Evolutionary conservation across 176 grass and related monocot genomes (phyloP).

Genomic region (Aegilops tauschii): DNA sequence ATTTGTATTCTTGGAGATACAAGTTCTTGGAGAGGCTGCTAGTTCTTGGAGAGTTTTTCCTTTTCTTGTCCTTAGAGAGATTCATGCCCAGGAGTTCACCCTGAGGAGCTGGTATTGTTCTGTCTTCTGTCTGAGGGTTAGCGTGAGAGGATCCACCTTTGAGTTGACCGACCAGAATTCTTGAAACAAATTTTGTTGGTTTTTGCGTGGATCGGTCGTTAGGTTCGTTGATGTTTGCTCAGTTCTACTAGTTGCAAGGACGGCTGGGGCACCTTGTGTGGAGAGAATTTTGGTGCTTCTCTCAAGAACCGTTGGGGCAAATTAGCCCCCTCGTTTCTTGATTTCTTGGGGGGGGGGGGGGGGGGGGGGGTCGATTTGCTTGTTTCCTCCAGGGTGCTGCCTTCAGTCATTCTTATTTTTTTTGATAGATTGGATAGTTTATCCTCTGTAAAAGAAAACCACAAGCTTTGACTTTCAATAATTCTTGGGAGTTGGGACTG

Average conservation of each 20-base stretch:
- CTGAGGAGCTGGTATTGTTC: neutral
- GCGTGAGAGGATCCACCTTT: constrained; percentile 17
- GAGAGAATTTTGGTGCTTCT: neutral
- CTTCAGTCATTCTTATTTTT: constrained; percentile 25
- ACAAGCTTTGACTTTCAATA: neutral
- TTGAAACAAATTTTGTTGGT: neutral
- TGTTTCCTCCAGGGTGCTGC: constrained; percentile 6
- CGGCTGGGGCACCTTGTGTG: neutral
- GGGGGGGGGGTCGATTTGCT: constrained; percentile 15
- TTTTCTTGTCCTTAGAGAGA: constrained; percentile 1
- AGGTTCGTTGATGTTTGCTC: neutral
- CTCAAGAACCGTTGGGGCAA: neutral
- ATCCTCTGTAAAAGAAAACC: neutral
- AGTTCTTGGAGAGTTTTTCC: neutral
- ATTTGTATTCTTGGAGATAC: constrained; percentile 18
- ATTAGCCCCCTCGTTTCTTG: constrained; percentile 2
- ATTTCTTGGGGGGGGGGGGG: constrained; percentile 1
- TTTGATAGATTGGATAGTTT: neutral
- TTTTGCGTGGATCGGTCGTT: constrained; percentile 2
- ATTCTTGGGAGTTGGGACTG: constrained; percentile 1
- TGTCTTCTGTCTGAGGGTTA: neutral
- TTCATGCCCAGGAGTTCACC: constrained; percentile 1
- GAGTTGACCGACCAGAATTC: neutral
- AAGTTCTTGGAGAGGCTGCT: neutral
- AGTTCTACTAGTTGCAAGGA: constrained; percentile 1